Conservation (phyloP, 2,329 filamentous ascomycete genomes). For the Coniochaeta pulveracea region DNA sequence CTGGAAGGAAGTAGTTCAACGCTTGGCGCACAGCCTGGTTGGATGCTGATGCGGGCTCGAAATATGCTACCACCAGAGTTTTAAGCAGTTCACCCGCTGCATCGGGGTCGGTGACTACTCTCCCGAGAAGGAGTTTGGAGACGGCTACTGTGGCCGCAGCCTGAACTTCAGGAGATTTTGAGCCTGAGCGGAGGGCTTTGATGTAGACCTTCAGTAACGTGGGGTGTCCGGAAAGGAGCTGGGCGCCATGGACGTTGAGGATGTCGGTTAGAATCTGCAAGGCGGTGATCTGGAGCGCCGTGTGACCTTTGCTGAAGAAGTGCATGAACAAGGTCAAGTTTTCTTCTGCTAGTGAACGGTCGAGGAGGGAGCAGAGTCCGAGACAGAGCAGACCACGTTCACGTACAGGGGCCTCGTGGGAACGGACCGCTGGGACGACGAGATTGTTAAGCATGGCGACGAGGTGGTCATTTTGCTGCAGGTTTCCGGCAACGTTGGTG, state of each 20-base stretch:
- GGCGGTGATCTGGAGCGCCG: conserved; percentile 78
- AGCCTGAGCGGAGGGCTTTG: conserved; percentile 64
- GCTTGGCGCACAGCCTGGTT: conserved; percentile 81
- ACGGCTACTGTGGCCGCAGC: conserved; percentile 71
- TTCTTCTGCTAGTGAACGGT: conserved; percentile 82
- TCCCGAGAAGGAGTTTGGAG: conserved; percentile 75
- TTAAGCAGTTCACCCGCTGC: conserved; percentile 67
- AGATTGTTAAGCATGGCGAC: conserved; percentile 97
- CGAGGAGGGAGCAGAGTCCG: conserved; percentile 81
- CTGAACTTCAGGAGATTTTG: conserved; percentile 62
- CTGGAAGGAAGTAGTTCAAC: conserved; percentile 85
- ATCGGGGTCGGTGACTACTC: conserved; percentile 60
- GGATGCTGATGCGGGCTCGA: conserved; percentile 68
- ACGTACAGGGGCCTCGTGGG: conserved; percentile 82
- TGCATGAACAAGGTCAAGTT: conserved; percentile 91
- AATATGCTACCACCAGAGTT: conserved; percentile 76
- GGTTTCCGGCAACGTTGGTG: conserved; percentile 76
- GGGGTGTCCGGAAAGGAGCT: conserved; percentile 58
- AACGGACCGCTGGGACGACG: conserved; percentile 87
- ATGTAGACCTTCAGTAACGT: conserved; percentile 77
- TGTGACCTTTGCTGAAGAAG: conserved; percentile 88
- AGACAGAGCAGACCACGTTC: conserved; percentile 84
- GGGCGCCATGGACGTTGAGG: conserved; percentile 73
- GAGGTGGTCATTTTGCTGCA: conserved; percentile 84
- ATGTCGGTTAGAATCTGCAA: conserved; percentile 91